Base-by-base conservation (phyloP, 1,284 basidiomycete species). In the Laetiporus sulphureus region DNA sequence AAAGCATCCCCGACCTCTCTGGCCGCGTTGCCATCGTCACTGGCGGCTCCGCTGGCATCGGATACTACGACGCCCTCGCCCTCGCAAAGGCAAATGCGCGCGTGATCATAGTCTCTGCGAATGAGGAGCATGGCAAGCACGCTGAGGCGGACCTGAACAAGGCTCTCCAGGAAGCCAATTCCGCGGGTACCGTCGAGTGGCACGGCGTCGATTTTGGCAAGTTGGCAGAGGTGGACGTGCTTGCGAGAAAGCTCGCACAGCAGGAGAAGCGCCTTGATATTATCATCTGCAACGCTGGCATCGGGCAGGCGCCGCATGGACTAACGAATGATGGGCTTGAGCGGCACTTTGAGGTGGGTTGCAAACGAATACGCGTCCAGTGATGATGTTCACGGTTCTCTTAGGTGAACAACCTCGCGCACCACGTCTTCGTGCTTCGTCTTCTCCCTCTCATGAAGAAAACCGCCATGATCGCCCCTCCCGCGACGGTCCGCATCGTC, bases 91-190 rank as follows among this genome's bases (percentile, higher is more conserved):
- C 50, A 8, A 49, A 51, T 25, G 54, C 56, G 15, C 47, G 45
- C 10, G 58, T 60, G 32, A 48, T 59, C 45, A 59, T 60, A 42
- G 45, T 59, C 19, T 60, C 58, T 19, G 54, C 59, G 10, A 55
- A 50, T 42, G 48, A 48, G 24, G 51, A 55, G 32, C 56, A 59
- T 36, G 60, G 60, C 25, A 56, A 50, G 32, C 36, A 53, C 11
- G 54, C 57, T 1, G 64, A 68, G 27, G 54, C 57, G 2, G 62
- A 65, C 40, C 56, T 58, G 33, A 57, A 57, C 40, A 38, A 70
- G 21, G 78, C 84, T 50, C 67, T 86, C 42, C 69, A 75, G 46
- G 87, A 93, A 59, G 80, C 85, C 31, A 71, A 82, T 12, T 75
- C 79, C 29, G 86, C 48, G 16, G 59, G 58, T 7, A 52, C 55